Evolutionary conservation across 2,329 filamentous ascomycete species (phyloP).

Genomic region (Phialophora tarda): DNA sequence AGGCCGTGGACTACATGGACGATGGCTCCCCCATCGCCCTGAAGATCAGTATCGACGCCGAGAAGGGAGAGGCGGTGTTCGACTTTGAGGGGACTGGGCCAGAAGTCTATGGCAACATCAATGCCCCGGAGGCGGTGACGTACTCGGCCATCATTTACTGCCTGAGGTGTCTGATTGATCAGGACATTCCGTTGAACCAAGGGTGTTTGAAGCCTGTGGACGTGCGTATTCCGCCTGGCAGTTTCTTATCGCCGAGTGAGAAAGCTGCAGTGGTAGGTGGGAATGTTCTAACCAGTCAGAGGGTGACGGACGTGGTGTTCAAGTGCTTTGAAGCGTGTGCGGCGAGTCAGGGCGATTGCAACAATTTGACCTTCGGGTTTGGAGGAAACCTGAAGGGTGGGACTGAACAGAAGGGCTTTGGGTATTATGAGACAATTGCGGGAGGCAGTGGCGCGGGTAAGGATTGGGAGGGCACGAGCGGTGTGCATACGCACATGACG

Average conservation of each 20-base stretch:
- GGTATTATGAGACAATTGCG: slow-evolving; percentile 87
- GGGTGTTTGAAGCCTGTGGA: slow-evolving; percentile 79
- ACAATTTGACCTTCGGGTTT: slow-evolving; percentile 84
- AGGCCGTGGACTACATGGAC: slow-evolving; percentile 83
- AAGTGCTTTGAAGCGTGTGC: slow-evolving; percentile 80
- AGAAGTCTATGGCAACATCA: slow-evolving; percentile 80
- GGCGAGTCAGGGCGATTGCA: slow-evolving; percentile 79
- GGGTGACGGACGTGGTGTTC: slow-evolving; percentile 82
- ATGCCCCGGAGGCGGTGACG: slow-evolving; percentile 80
- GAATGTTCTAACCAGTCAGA: slow-evolving; percentile 78
- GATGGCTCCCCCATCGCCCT: slow-evolving; percentile 80
- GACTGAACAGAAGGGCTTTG: slow-evolving; percentile 69
- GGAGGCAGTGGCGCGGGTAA: slow-evolving; percentile 78
- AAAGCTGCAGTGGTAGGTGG: slow-evolving; percentile 82
- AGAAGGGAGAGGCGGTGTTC: slow-evolving; percentile 76
- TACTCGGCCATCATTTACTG: slow-evolving; percentile 88
- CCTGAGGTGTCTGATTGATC: slow-evolving; percentile 76
- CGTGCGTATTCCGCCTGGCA: slow-evolving; percentile 73
- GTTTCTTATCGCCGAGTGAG: slow-evolving; percentile 75
- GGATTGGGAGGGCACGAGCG: slow-evolving; percentile 75
- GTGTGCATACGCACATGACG: slow-evolving; percentile 85
- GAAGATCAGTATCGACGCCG: slow-evolving; percentile 74
- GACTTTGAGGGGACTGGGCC: slow-evolving; percentile 79
- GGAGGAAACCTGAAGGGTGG: slow-evolving; percentile 63
- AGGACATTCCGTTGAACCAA: slow-evolving; percentile 86